These are phyloP conservation scores for Boletus insuetus DNA, from an alignment of 768 basidiomycete species.

Conservation along the genomic window DNA sequence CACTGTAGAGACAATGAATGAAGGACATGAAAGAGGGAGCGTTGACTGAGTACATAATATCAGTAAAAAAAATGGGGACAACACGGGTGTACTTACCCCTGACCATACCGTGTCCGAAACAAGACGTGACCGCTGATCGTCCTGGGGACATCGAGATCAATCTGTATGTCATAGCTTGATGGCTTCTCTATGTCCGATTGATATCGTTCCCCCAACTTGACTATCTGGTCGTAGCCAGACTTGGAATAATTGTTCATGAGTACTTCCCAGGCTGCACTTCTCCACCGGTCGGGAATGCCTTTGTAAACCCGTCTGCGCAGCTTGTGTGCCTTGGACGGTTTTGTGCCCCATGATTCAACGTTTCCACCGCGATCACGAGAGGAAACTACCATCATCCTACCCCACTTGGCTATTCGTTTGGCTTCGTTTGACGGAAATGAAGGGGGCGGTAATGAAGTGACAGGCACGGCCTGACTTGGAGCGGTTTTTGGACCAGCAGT, in stretches of 20 bases:
- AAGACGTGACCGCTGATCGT: slow-evolving; percentile 94
- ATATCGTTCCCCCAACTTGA: slow-evolving; percentile 48
- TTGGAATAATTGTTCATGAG: slow-evolving; percentile 59
- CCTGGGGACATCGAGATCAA: slow-evolving; percentile 95
- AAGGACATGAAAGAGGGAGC: slow-evolving; percentile 91
- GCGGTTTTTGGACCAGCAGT: slow-evolving; percentile 46
- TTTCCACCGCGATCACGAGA: slow-evolving; percentile 77
- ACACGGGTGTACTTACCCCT: slow-evolving; percentile 61
- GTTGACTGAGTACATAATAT: slow-evolving; percentile 58
- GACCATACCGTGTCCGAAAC: slow-evolving; percentile 94
- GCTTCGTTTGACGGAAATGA: slow-evolving; percentile 57
- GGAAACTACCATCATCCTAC: slow-evolving; percentile 77
- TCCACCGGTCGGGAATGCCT: slow-evolving; percentile 96
- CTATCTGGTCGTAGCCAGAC: slow-evolving; percentile 44
- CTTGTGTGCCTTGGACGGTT: slow-evolving; percentile 62
- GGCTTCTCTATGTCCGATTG: slow-evolving; percentile 70
- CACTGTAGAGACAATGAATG: slow-evolving; percentile 91
- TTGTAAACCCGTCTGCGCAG: slow-evolving; percentile 82
- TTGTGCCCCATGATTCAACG: slow-evolving; percentile 67
- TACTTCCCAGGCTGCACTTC: slow-evolving; percentile 87
- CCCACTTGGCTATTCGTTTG: slow-evolving; percentile 87
- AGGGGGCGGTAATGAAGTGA: slow-evolving; percentile 47
- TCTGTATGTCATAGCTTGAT: slow-evolving; percentile 91
- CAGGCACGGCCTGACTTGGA: slow-evolving; percentile 44
- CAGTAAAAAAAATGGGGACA: slow-evolving; percentile 4